phyloP scores from a whole-genome alignment of 495 filamentous ascomycete genomes.

The Podospora conica region DNA sequence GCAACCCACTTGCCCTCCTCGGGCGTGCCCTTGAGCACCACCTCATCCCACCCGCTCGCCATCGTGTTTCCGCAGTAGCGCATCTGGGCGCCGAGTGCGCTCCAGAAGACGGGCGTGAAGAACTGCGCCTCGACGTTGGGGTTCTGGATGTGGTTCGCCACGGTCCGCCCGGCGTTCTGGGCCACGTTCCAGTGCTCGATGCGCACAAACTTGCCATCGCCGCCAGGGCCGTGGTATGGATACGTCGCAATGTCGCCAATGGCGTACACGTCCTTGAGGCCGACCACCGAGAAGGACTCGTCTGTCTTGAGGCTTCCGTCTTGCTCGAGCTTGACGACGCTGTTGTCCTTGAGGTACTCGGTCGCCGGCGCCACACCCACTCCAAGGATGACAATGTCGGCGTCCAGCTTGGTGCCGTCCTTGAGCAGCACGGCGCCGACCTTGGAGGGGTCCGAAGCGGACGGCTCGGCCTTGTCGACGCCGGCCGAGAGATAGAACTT shows the following conservation, averaged over 20 bases:
- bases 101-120: constrained; percentile 96
- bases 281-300: constrained; percentile 66
- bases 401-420: constrained; percentile 74
- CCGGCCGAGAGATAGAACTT: constrained; percentile 75
- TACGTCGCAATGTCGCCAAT: constrained; percentile 96
- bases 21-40: constrained; percentile 68
- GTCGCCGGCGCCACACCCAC: constrained; percentile 86
- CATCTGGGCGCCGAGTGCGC: constrained; percentile 78
- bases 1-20: constrained; percentile 81
- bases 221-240: constrained; percentile 87
- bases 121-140: constrained; percentile 52
- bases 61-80: constrained; percentile 84
- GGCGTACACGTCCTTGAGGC: constrained; percentile 76
- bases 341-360: constrained; percentile 71
- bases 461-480: constrained; percentile 75
- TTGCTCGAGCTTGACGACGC: constrained; percentile 57
- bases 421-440: constrained; percentile 82
- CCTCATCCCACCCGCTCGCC: constrained; percentile 70
- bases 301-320: constrained; percentile 79
- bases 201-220: constrained; percentile 56
- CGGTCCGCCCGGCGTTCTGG: constrained; percentile 79
- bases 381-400: constrained; percentile 86
- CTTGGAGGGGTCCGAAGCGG: constrained; percentile 51
- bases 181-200: constrained; percentile 99
- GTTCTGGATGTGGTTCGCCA: constrained; percentile 65